A percentile compares a stretch with the other conserved stretches of the same genome.
phyloP scores from a whole-genome alignment of 192 early-diverging fungal species.

The Rhizoclosmatium globosum region DNA sequence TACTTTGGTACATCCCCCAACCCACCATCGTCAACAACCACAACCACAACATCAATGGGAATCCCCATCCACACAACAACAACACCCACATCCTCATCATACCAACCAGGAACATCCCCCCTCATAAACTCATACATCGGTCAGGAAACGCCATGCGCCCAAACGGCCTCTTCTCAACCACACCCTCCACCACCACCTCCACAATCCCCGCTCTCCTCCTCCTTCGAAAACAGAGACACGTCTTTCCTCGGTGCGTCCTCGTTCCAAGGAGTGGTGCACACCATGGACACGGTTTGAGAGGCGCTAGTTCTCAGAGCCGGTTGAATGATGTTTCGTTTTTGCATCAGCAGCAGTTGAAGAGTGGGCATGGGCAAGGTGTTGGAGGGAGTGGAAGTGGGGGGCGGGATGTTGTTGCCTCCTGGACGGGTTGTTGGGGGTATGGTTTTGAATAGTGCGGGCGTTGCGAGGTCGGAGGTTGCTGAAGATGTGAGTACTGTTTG shows the following conservation, averaged over 20 bases:
- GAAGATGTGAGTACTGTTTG: constrained; percentile 24
- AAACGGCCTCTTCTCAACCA: constrained; percentile 28
- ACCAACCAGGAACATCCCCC: constrained; percentile 15
- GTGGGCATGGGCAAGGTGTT: background rate
- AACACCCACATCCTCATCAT: background rate
- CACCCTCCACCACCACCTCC: background rate
- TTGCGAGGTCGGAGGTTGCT: constrained; percentile 26
- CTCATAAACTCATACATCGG: constrained; percentile 29
- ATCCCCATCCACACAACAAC: background rate
- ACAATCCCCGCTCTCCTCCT: background rate
- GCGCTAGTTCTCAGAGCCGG: background rate
- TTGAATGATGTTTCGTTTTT: constrained; percentile 5
- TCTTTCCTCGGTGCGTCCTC: constrained; percentile 1
- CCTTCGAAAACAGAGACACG: background rate
- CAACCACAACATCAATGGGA: background rate
- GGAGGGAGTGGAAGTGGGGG: background rate
- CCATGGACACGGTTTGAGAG: background rate
- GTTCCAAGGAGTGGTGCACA: constrained; percentile 14
- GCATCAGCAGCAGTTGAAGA: background rate
- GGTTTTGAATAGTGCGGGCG: constrained; percentile 18
- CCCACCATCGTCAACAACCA: background rate
- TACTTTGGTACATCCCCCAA: background rate
- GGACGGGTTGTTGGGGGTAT: constrained; percentile 35
- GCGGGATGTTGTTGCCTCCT: constrained; percentile 29
- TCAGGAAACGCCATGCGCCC: constrained; percentile 37